phyloP scores from a whole-genome alignment of 2,329 filamentous ascomycete genomes.

The Fusarium bulbicola region DNA sequence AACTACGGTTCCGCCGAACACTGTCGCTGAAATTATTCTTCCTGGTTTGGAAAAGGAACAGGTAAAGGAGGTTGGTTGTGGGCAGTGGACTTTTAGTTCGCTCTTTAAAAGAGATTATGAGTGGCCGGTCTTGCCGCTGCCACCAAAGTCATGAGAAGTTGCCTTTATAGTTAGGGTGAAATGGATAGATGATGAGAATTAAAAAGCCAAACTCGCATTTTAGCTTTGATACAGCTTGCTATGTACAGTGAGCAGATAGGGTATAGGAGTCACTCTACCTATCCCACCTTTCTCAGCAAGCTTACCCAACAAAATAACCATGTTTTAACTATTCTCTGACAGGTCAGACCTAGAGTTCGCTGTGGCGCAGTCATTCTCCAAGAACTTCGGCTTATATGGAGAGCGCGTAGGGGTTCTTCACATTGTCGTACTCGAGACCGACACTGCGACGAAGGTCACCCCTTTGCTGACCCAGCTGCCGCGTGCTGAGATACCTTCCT shows the following conservation, averaged over 20 bases:
- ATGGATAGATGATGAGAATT: no score
- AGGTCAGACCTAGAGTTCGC: neutral
- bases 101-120: neutral
- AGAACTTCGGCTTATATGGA: neutral
- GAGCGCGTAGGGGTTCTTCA: neutral
- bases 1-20: neutral
- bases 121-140: neutral
- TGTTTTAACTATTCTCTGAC: neutral
- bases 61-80: neutral
- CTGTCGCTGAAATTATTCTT: neutral
- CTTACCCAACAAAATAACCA: no score
- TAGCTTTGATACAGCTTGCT: no score
- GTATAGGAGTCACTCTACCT: no score
- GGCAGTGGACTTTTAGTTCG: slow-evolving; percentile 3
- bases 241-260: no score
- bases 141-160: neutral
- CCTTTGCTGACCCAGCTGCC: neutral
- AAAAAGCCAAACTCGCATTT: no score
- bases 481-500: neutral
- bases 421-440: neutral
- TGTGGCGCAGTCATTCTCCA: neutral
- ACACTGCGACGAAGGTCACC: neutral
- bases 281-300: no score
- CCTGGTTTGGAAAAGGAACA: neutral
- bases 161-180: fast-evolving